A percentile compares a stretch with the other conserved stretches of the same genome.
Conservation (phyloP, 1,139 yeast species). For the Sugiyamaella paludigena region DNA sequence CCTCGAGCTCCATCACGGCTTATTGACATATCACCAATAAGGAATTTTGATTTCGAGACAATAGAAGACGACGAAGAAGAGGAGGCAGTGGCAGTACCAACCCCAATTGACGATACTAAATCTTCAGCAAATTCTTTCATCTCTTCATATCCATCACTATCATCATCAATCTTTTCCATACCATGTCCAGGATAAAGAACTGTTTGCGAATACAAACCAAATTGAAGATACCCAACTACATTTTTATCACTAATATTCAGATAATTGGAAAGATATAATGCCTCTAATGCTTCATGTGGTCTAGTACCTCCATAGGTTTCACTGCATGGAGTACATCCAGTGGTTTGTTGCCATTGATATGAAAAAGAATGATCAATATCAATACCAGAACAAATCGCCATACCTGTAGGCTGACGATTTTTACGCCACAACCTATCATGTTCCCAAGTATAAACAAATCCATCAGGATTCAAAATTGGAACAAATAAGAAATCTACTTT, state of each 20-base stretch:
- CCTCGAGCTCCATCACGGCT: slow-evolving; percentile 66
- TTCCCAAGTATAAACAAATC: slow-evolving; percentile 80
- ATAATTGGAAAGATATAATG: slow-evolving; percentile 60
- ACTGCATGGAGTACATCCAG: slow-evolving; percentile 52
- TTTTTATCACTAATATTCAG: slow-evolving; percentile 42
- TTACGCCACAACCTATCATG: slow-evolving; percentile 84
- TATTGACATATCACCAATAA: slow-evolving; percentile 44
- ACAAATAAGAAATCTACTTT: slow-evolving; percentile 68
- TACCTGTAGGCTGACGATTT: slow-evolving; percentile 72
- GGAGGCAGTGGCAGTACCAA: slow-evolving; percentile 24
- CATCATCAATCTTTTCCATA: background rate
- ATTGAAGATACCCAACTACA: slow-evolving; percentile 68
- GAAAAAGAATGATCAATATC: slow-evolving; percentile 86
- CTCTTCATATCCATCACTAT: slow-evolving; percentile 8
- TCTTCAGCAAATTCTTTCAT: slow-evolving; percentile 10
- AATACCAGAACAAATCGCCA: slow-evolving; percentile 71
- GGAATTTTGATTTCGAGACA: background rate
- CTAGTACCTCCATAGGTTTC: slow-evolving; percentile 66
- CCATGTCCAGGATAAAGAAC: slow-evolving; percentile 60
- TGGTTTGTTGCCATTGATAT: slow-evolving; percentile 45
- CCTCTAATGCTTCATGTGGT: slow-evolving; percentile 76
- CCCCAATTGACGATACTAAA: slow-evolving; percentile 63
- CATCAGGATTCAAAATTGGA: slow-evolving; percentile 89
- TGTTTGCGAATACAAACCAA: slow-evolving; percentile 84
- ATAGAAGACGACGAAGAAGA: background rate